Percentiles rank a stretch among this genome's conserved stretches.
Evolutionary conservation across 768 basidiomycete genomes (phyloP).

Genomic region (Lactarius sanguifluus): DNA sequence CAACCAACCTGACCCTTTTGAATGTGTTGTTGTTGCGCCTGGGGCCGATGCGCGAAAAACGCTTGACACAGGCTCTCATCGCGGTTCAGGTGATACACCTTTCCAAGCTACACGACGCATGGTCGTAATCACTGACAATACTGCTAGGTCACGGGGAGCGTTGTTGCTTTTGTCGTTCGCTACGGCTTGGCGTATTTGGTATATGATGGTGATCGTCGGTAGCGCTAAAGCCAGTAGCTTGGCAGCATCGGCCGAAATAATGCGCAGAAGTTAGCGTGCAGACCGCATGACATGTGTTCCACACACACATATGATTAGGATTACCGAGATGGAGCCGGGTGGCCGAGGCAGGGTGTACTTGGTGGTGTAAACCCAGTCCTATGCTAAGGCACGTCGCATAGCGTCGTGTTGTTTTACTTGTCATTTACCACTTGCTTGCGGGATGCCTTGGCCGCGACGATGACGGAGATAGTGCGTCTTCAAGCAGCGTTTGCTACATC

Average conservation of each 20-base stretch:
- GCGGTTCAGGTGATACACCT: slow-evolving; percentile 58
- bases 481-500: neutral
- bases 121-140: neutral
- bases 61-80: slow-evolving; percentile 71
- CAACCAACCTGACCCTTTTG: slow-evolving; percentile 89
- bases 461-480: slow-evolving; percentile 2
- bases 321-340: neutral
- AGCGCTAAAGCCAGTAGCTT: slow-evolving; percentile 25
- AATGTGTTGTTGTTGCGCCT: slow-evolving; percentile 79
- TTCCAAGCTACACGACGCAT: neutral
- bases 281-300: neutral
- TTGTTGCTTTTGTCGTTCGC: slow-evolving; percentile 79
- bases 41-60: slow-evolving; percentile 85
- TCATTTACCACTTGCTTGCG: neutral
- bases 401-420: neutral
- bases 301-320: slow-evolving; percentile 1
- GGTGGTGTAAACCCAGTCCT: neutral
- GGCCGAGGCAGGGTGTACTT: neutral
- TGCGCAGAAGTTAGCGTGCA: neutral
- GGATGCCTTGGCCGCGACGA: neutral
- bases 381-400: neutral
- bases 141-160: slow-evolving; percentile 66
- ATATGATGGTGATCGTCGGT: slow-evolving; percentile 90
- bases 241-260: neutral
- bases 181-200: slow-evolving; percentile 88